phyloP scores from a whole-genome alignment of 345 rosid species.

The Camelina laxa region DNA sequence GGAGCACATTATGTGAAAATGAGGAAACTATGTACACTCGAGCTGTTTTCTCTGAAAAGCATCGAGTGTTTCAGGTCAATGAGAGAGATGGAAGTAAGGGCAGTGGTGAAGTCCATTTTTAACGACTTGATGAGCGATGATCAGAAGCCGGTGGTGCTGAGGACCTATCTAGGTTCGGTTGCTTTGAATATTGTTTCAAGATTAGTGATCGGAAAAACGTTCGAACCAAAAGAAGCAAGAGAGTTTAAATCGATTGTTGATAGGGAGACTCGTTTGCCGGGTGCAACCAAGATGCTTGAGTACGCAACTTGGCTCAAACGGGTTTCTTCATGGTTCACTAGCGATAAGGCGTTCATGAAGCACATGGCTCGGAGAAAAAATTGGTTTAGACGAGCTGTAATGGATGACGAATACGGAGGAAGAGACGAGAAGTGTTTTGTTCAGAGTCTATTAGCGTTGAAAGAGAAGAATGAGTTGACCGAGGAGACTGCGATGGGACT shows the following conservation, averaged over 20 bases:
- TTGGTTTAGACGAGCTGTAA: conserved; percentile 30
- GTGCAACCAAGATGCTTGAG: conserved; percentile 32
- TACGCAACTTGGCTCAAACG: conserved; percentile 38
- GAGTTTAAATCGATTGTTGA: conserved; percentile 35
- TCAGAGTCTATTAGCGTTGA: conserved; percentile 34
- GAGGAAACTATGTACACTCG: conserved; percentile 44
- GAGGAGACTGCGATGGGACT: conserved; percentile 51
- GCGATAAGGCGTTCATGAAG: conserved; percentile 16
- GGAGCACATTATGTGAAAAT: conserved; percentile 50
- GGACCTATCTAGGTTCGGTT: conserved; percentile 30
- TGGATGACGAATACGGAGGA: conserved; percentile 24
- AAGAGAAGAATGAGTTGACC: conserved; percentile 35
- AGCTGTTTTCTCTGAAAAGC: conserved; percentile 49
- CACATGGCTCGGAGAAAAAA: conserved; percentile 29
- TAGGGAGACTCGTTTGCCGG: conserved; percentile 33
- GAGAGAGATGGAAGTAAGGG: conserved; percentile 47
- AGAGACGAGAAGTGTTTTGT: conserved; percentile 32
- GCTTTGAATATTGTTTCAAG: conserved; percentile 43
- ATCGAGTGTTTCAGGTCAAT: conserved; percentile 44
- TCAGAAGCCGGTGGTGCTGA: conserved; percentile 33
- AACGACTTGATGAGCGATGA: conserved; percentile 28
- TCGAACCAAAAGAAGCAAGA: conserved; percentile 33
- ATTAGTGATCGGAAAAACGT: conserved; percentile 36
- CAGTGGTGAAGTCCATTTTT: conserved; percentile 43
- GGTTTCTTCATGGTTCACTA: conserved; percentile 15